Evolutionary conservation across 1,139 yeast species (phyloP).

Genomic region (Yamadazyma blattariae): DNA sequence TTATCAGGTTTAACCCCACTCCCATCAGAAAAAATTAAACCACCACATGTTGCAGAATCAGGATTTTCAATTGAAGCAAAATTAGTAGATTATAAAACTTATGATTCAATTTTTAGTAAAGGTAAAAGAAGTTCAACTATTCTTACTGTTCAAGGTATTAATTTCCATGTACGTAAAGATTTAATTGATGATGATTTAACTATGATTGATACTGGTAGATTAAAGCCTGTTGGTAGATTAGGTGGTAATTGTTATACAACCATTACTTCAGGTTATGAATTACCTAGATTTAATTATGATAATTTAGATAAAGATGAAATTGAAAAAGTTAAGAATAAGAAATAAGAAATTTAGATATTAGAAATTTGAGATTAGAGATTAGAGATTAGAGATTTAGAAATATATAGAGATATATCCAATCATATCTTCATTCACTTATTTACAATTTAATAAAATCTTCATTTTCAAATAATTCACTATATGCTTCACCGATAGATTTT

Average conservation of each 20-base stretch:
- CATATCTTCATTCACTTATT: not conserved
- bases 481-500: conserved; percentile 63
- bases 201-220: conserved; percentile 43
- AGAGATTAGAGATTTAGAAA: too few relatives aligned
- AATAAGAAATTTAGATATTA: not conserved
- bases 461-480: conserved; percentile 43
- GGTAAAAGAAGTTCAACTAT: conserved; percentile 37
- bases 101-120: conserved; percentile 40
- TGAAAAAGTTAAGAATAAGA: not conserved
- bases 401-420: too few relatives aligned
- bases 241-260: conserved; percentile 56
- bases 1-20: conserved; percentile 52
- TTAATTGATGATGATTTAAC: conserved; percentile 39
- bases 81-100: conserved; percentile 41
- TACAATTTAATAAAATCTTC: conserved; percentile 15
- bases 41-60: conserved; percentile 59
- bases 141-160: conserved; percentile 51
- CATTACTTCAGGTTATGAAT: conserved; percentile 39
- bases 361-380: not conserved
- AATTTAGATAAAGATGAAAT: conserved; percentile 1
- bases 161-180: conserved; percentile 58
- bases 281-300: conserved; percentile 34
- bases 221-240: conserved; percentile 53
- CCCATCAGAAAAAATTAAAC: conserved; percentile 42
- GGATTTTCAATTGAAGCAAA: conserved; percentile 61